phyloP scores from a whole-genome alignment of 139 green algal genomes.

The Astrephomene gubernaculifera region DNA sequence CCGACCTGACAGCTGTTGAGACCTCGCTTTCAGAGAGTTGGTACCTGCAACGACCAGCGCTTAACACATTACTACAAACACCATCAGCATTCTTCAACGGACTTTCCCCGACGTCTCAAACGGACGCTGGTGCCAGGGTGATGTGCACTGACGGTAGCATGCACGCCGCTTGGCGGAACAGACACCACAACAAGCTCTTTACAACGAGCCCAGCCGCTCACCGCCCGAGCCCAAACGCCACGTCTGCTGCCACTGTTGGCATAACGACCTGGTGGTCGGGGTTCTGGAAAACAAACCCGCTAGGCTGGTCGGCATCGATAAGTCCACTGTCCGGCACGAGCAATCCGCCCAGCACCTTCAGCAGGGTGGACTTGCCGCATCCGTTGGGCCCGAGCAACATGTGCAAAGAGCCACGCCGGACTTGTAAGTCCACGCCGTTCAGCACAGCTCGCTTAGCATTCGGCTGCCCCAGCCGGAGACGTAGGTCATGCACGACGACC shows the following conservation, averaged over 20 bases:
- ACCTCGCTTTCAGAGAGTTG: slow-evolving; percentile 68
- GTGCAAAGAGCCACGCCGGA: slow-evolving; percentile 80
- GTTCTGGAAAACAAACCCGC: slow-evolving; percentile 98
- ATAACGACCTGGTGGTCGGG: slow-evolving; percentile 92
- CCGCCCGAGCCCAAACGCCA: slow-evolving; percentile 95
- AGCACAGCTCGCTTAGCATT: slow-evolving; percentile 54
- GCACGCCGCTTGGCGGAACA: too few relatives aligned
- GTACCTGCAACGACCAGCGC: slow-evolving; percentile 62
- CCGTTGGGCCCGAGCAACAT: slow-evolving; percentile 96
- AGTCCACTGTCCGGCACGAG: slow-evolving; percentile 68
- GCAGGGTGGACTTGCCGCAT: slow-evolving; percentile 88
- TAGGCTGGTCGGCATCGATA: slow-evolving; percentile 65
- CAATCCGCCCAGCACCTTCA: slow-evolving; percentile 88
- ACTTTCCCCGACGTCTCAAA: too few relatives aligned
- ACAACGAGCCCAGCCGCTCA: slow-evolving; percentile 4
- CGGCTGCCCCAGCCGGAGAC: slow-evolving; percentile 39
- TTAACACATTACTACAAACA: too few relatives aligned
- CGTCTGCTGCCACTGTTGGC: slow-evolving; percentile 87
- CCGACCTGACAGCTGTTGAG: slow-evolving; percentile 60
- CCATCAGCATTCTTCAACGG: too few relatives aligned
- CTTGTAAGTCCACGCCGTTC: slow-evolving; percentile 55
- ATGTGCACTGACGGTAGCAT: too few relatives aligned
- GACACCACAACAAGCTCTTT: too few relatives aligned
- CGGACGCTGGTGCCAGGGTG: too few relatives aligned
- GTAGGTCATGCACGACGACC: slow-evolving; percentile 24